Evolutionary conservation across 306 rosid genomes (phyloP).

Genomic region (Arachis hypogaea): DNA sequence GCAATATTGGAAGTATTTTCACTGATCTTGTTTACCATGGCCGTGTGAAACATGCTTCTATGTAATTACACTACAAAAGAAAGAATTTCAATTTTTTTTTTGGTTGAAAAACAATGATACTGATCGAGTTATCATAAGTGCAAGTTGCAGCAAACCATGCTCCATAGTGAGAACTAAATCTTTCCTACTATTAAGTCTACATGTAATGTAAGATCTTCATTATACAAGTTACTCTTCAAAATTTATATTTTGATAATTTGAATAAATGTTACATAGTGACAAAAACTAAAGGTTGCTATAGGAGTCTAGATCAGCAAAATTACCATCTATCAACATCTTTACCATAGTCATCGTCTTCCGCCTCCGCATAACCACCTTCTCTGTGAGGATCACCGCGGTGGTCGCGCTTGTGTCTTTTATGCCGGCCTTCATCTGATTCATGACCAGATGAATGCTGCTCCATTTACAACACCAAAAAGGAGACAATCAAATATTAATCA

Average conservation of each 20-base stretch:
- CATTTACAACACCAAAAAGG: constrained; percentile 27
- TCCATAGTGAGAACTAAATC: constrained; percentile 34
- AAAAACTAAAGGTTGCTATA: constrained; percentile 19
- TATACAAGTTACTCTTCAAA: constrained; percentile 38
- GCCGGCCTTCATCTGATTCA: constrained; percentile 82
- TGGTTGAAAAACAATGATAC: constrained; percentile 8
- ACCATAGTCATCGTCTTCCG: constrained; percentile 89
- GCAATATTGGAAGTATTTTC: not conserved
- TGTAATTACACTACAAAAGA: constrained; percentile 14
- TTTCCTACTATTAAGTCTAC: constrained; percentile 30
- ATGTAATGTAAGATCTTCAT: constrained; percentile 8
- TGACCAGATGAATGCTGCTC: constrained; percentile 70
- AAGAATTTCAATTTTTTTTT: not conserved
- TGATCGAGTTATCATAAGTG: not conserved
- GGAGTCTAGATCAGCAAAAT: constrained; percentile 37
- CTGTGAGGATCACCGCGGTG: constrained; percentile 69
- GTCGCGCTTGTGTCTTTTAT: constrained; percentile 75
- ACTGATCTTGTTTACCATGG: constrained; percentile 18
- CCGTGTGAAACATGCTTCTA: constrained; percentile 17
- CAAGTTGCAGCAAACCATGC: constrained; percentile 17
- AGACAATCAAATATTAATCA: not conserved
- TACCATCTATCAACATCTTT: constrained; percentile 66
- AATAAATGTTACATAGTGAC: constrained; percentile 35
- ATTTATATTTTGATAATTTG: constrained; percentile 13
- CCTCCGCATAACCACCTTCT: constrained; percentile 62